Base-by-base conservation (phyloP, 2,329 filamentous ascomycete species). In the Colletotrichum filicis region DNA sequence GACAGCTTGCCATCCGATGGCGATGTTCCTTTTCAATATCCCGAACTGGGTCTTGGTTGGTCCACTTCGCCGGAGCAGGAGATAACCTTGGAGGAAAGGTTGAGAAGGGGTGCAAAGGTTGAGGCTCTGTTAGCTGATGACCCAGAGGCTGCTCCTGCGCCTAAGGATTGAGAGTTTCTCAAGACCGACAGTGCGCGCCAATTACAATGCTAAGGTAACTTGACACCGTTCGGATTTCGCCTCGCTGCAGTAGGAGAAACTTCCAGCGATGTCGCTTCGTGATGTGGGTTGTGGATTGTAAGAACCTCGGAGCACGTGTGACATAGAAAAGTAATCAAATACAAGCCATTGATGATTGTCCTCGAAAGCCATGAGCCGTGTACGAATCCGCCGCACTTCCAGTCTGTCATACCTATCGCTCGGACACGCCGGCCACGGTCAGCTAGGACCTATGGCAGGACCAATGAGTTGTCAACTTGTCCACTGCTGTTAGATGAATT, bases 21-120 rank as follows among this genome's bases (percentile, higher is more conserved):
- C 5, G 76, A 78, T 3, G 72, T 79, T 14, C 80, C 80, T 3
- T 74, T 80, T 19, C 80, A 82, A 65, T 82, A 82, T 59, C 79
- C 80, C 0, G 77, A 81, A 49, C 61, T 82, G 46, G 75, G 79
- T 2, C 75, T 80, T 5, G 79, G 79, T 1, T 80, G 79, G 79
- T 80, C 79, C 6, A 73, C 76, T 2, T 71, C 76, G 4, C 76
- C 77, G 2, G 70, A 76, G n/a, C 65, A 78, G n/a, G 79, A 81
- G 42, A 22, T 79, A 2, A 79, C 80, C 2, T 61, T 80, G 2
- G 79, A 80, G n/a, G 79, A 81, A 57, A 77, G 80, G 59, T 77
- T 78, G 5, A 77, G 53, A 32, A 76, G 71, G 16, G 80, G 80
- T 9, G 79, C 79, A 1, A 66, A 78, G 73, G 72, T 81, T 24